Percentiles rank a stretch among this genome's conserved stretches.
Evolutionary conservation across 306 rosid genomes (phyloP).

Genomic region (Lathyrus sativus): DNA sequence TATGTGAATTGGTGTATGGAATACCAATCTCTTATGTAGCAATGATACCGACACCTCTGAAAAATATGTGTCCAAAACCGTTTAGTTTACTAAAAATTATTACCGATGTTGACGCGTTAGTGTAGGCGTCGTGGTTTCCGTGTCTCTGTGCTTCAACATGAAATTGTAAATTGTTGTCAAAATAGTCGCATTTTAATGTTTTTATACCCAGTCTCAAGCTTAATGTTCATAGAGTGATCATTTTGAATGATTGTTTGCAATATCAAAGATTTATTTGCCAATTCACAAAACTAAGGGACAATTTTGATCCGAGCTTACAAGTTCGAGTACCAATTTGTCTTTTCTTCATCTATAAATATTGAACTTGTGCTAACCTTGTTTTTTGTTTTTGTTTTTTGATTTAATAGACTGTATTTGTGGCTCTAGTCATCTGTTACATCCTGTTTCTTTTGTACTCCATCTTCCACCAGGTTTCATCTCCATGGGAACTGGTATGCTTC

Average conservation of each 20-base stretch:
- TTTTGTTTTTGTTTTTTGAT: background rate
- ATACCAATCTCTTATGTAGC: too few species aligned
- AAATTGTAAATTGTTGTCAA: background rate
- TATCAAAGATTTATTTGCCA: background rate
- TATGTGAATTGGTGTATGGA: background rate
- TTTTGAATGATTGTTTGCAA: background rate
- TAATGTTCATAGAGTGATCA: background rate
- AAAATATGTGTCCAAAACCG: too few species aligned
- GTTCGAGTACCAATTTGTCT: background rate
- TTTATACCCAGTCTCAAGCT: background rate
- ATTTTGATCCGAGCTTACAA: background rate
- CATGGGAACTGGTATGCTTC: conserved; percentile 87
- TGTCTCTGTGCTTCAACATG: too few species aligned
- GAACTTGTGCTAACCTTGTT: conserved; percentile 8
- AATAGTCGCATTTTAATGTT: background rate
- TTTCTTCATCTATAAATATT: conserved; percentile 7
- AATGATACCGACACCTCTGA: too few species aligned
- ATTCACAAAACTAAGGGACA: background rate
- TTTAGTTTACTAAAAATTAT: too few species aligned
- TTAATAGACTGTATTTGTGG: conserved; percentile 67
- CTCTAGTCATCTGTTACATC: conserved; percentile 59
- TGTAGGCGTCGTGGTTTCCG: too few species aligned
- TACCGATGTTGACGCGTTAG: too few species aligned
- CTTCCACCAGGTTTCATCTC: conserved; percentile 69
- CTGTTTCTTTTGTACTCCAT: conserved; percentile 71